Conservation (phyloP, 1,284 basidiomycete genomes). For the Hymenochaete sp. region DNA sequence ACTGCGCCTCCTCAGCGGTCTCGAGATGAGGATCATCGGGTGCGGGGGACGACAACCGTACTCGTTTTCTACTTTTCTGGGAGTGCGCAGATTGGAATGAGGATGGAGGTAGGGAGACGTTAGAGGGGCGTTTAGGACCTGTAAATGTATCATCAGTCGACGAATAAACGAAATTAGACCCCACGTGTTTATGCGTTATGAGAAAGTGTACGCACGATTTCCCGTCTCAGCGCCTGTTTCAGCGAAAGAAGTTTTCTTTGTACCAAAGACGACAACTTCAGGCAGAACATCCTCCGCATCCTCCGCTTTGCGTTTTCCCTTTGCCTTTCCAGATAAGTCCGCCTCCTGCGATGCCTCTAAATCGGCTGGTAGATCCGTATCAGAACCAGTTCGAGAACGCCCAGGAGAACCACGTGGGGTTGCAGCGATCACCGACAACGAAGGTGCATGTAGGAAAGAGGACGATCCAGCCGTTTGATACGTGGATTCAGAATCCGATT, state of each 20-base stretch:
- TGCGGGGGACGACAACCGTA: conserved; percentile 19
- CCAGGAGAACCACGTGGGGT: conserved; percentile 18
- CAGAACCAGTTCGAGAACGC: conserved; percentile 17
- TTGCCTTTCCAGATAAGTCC: too few relatives aligned
- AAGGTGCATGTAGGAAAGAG: conserved; percentile 17
- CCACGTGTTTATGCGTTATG: too few relatives aligned
- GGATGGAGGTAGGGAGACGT: conserved; percentile 20
- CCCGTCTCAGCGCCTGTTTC: too few relatives aligned
- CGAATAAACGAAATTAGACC: conserved; percentile 1
- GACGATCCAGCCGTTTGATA: conserved; percentile 16
- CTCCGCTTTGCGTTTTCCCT: conserved; percentile 45
- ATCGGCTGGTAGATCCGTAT: conserved; percentile 20
- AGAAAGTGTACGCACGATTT: conserved; percentile 11
- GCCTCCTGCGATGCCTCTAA: conserved; percentile 23
- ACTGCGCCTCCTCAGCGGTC: conserved; percentile 30
- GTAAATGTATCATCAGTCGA: conserved; percentile 1
- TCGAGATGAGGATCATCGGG: conserved; percentile 15
- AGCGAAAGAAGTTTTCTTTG: conserved; percentile 22
- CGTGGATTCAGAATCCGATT: conserved; percentile 14
- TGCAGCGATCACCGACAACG: conserved; percentile 19
- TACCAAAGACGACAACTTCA: conserved; percentile 15
- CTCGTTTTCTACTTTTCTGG: conserved; percentile 19
- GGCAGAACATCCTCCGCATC: conserved; percentile 34
- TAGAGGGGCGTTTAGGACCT: conserved; percentile 19
- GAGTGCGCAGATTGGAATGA: conserved; percentile 19